Evolutionary conservation across 768 basidiomycete species (phyloP).

Genomic region (Suillus bovinus): DNA sequence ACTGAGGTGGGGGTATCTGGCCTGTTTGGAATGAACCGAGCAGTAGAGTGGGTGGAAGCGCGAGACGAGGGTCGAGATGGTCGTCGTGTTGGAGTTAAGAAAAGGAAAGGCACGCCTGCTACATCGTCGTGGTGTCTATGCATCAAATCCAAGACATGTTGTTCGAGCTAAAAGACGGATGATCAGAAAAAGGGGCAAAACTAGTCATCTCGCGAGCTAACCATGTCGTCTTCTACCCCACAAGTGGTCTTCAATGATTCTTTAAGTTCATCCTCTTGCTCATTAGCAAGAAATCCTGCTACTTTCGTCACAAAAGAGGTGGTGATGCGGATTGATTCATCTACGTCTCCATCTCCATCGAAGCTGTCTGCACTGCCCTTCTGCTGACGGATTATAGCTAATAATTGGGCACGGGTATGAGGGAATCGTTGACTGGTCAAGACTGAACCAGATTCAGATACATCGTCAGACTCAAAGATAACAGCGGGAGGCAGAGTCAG

Average conservation of each 20-base stretch:
- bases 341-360: conserved; percentile 58
- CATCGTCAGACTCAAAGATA: conserved; percentile 19
- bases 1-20: conserved; percentile 78
- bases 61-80: conserved; percentile 83
- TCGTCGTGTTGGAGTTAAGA: conserved; percentile 76
- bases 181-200: conserved; percentile 18
- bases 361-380: conserved; percentile 54
- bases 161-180: conserved; percentile 61
- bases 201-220: conserved; percentile 36
- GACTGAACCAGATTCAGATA: conserved; percentile 18
- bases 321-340: conserved; percentile 54
- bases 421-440: conserved; percentile 53
- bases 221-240: conserved; percentile 68
- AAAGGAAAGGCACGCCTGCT: conserved; percentile 79
- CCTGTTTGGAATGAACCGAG: conserved; percentile 57
- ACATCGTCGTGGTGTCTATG: conserved; percentile 90
- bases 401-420: conserved; percentile 81
- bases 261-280: conserved; percentile 89
- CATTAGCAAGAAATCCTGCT: conserved; percentile 69
- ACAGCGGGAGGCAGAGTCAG: conserved; percentile 23
- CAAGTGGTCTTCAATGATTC: conserved; percentile 67
- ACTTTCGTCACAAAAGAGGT: conserved; percentile 69
- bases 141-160: conserved; percentile 92
- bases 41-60: conserved; percentile 68
- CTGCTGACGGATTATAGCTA: conserved; percentile 71